Base-by-base conservation (phyloP, 495 filamentous ascomycete genomes). In the Penicillium herquei region DNA sequence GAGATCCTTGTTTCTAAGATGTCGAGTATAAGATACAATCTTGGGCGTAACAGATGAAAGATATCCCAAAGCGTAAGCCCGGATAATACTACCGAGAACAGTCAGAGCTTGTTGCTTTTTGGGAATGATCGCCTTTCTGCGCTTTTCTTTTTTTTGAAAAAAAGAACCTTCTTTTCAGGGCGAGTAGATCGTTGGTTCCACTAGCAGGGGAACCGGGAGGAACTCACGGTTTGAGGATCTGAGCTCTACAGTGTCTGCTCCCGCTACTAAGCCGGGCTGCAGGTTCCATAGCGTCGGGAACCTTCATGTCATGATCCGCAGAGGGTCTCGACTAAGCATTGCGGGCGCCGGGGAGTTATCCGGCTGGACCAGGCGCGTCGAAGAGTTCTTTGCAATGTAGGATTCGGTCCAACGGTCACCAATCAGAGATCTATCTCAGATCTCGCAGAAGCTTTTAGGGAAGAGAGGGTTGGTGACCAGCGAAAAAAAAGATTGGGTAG, bases 41-140 rank as follows among this genome's bases (percentile, higher is more conserved):
- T 84, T 81, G 9, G 90, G 89, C 32, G 81, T 81, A 32, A 90
- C 80, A 47, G 81, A 81, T 35, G 86, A 90, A 30, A 86, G 74
- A 75, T 91, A 91, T 32, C 87, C 90, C 53, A 95, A 68, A 8
- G 83, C 71, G 69, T 91, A 95, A 46, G 90, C 90, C 50, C 84
- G 84, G 45, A 90, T 66, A 52, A 90, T 76, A 16, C 90, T 91
- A 59, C 14, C 26, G 39, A 18, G 30, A 41, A 55, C 35, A 54
- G 55, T 39, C 44, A 65, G 47, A 31, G 14, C 39, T 49, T 35
- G 16, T 3, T 35, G 35, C 14, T 47, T 53, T 37, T 37, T 37
- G 8, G 6, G 34, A 37, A 37, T 2, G 1, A 26, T 26, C 1
- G 4, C 21, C 34, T 37, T 13, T 37, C 12, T 37, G 8, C 12